Percentiles rank a stretch among this genome's conserved stretches.
Conservation (phyloP, 129 eudicot species). For the Arctium lappa region DNA sequence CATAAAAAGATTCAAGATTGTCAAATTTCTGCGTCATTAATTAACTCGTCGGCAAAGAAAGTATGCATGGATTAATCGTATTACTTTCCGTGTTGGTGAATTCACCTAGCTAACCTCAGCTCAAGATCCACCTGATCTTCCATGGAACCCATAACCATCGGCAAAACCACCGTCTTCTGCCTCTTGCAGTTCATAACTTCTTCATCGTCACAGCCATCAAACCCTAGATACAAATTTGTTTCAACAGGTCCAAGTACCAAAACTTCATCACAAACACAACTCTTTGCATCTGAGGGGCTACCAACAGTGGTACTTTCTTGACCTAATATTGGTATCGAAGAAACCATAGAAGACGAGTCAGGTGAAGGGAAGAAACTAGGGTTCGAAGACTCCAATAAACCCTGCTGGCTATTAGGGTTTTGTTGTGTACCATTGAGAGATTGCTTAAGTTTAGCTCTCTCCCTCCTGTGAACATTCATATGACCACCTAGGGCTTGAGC, state of each 20-base stretch:
- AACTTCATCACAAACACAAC: conserved; percentile 28
- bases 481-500: conserved; percentile 84
- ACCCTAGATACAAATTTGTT: conserved; percentile 43
- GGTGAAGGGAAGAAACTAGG: conserved; percentile 25
- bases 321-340: conserved; percentile 16
- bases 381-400: conserved; percentile 15
- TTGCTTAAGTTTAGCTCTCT: conserved; percentile 74
- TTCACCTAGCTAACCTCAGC: conserved; percentile 62
- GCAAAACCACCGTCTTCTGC: conserved; percentile 34
- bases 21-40: conserved; percentile 10
- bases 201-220: conserved; percentile 19
- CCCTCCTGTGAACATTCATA: conserved; percentile 79
- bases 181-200: conserved; percentile 39
- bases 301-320: conserved; percentile 22
- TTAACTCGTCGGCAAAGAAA: conserved; percentile 19
- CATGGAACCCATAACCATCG: conserved; percentile 4
- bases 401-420: background rate
- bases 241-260: conserved; percentile 23
- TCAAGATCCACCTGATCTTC: conserved; percentile 63
- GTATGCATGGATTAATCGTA: conserved; percentile 11
- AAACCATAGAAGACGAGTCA: conserved; percentile 24
- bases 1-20: conserved; percentile 8
- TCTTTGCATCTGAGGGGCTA: conserved; percentile 25
- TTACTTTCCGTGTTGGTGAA: conserved; percentile 26
- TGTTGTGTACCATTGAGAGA: conserved; percentile 13